phyloP scores from a whole-genome alignment of 169 alveolate genomes.

The Plasmodium blacklocki region DNA sequence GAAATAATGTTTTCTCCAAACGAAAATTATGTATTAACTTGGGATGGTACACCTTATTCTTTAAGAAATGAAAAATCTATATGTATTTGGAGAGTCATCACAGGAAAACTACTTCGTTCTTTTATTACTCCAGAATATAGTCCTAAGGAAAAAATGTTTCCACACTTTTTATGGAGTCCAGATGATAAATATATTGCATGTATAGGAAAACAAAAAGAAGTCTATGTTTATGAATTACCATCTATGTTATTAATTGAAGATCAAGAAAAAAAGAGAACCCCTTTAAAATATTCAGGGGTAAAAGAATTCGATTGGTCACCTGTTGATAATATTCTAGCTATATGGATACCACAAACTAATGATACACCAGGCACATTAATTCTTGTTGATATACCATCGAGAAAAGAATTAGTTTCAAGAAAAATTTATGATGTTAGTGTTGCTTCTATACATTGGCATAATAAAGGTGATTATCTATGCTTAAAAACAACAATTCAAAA shows the following conservation, averaged over 20 bases:
- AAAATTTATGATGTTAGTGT: slow-evolving; percentile 90
- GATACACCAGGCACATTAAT: slow-evolving; percentile 91
- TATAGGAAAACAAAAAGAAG: slow-evolving; percentile 77
- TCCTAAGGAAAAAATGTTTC: slow-evolving; percentile 86
- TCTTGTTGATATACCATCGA: slow-evolving; percentile 88
- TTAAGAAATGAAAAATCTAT: slow-evolving; percentile 89
- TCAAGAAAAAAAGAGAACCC: slow-evolving; percentile 86
- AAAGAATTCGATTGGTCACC: slow-evolving; percentile 93
- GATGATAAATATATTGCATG: slow-evolving; percentile 91
- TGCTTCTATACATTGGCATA: slow-evolving; percentile 93
- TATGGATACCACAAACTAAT: slow-evolving; percentile 91
- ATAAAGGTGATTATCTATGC: slow-evolving; percentile 91
- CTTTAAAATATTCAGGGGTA: slow-evolving; percentile 88
- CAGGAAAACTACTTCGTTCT: slow-evolving; percentile 88
- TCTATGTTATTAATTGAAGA: slow-evolving; percentile 86
- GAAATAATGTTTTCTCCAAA: slow-evolving; percentile 90
- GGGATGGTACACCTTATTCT: slow-evolving; percentile 93
- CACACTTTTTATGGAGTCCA: slow-evolving; percentile 90
- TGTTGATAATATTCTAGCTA: slow-evolving; percentile 90
- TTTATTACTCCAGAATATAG: slow-evolving; percentile 85
- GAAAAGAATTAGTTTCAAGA: slow-evolving; percentile 91
- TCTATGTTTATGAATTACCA: slow-evolving; percentile 86
- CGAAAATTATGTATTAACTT: slow-evolving; percentile 91
- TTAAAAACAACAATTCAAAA: slow-evolving; percentile 89
- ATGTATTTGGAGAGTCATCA: slow-evolving; percentile 91